A percentile compares a stretch with the other conserved stretches of the same genome.
These are phyloP conservation scores for Auriscalpium orientale DNA, from an alignment of 768 basidiomycete genomes.

Conservation along the genomic window DNA sequence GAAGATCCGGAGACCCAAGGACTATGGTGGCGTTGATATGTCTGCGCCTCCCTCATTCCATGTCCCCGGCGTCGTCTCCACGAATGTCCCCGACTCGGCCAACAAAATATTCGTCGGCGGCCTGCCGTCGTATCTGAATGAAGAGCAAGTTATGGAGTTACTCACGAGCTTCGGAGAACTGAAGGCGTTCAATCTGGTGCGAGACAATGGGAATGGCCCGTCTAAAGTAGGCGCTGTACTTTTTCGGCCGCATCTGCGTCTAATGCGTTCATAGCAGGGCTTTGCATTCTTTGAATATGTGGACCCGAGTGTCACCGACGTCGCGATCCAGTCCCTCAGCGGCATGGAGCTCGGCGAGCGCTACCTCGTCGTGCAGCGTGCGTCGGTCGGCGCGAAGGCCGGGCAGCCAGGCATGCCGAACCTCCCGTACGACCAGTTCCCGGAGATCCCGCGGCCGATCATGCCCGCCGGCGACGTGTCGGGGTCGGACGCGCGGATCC, in stretches of 20 bases:
- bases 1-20: slow-evolving; percentile 96
- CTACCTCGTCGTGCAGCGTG: slow-evolving; percentile 92
- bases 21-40: slow-evolving; percentile 78
- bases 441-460: slow-evolving; percentile 80
- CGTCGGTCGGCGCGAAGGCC: slow-evolving; percentile 86
- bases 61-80: slow-evolving; percentile 93
- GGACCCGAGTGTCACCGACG: slow-evolving; percentile 81
- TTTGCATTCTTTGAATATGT: slow-evolving; percentile 99
- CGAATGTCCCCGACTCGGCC: slow-evolving; percentile 93
- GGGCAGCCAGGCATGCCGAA: slow-evolving; percentile 56
- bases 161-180: slow-evolving; percentile 97
- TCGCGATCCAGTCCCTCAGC: slow-evolving; percentile 92
- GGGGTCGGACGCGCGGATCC: slow-evolving; percentile 55
- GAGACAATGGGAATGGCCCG: slow-evolving; percentile 81
- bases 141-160: slow-evolving; percentile 97
- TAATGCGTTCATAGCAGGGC: slow-evolving; percentile 45
- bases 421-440: slow-evolving; percentile 73
- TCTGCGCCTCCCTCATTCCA: slow-evolving; percentile 48
- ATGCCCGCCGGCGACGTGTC: slow-evolving; percentile 74
- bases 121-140: slow-evolving; percentile 89
- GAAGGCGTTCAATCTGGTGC: slow-evolving; percentile 95
- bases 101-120: slow-evolving; percentile 99
- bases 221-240: slow-evolving; percentile 59
- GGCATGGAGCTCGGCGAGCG: slow-evolving; percentile 98
- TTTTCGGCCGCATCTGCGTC: background rate